Base-by-base conservation (phyloP, 768 basidiomycete genomes). In the Rubroboletus satanas region DNA sequence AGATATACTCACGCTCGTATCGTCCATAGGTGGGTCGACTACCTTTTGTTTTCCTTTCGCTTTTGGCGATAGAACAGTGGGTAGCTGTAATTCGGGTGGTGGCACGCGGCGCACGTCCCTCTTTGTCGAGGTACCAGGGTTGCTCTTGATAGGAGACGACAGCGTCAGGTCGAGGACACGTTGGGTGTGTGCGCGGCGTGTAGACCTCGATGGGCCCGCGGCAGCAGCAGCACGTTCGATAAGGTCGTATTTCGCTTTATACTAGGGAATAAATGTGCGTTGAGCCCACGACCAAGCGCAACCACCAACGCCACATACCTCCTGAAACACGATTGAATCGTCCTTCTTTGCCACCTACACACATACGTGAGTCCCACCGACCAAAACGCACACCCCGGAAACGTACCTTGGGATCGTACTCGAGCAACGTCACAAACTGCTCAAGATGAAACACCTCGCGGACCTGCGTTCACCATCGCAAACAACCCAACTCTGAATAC, bases 371-470 rank as follows among this genome's bases (percentile, higher is more conserved):
- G 56, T 26, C 35, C 48, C 54, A 23, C 26, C 43, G n/a, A 37
- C 26, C 23, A 32, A 32, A 44, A 44, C 9, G 18, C 8, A 38
- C 28, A 7, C 26, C 10, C 8, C 21, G 41, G 12, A 8, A 32
- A 29, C 82, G 36, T 57, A 89, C 88, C 70, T 75, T 69, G 9
- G 93, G 94, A 70, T 95, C 80, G 68, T 84, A 98, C 18, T 76
- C 78, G 35, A 93, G 72, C 75, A 96, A 77, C 26, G 81, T 84
- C 3, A 83, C 80, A 66, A 88, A 95, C 54, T 86, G 77, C 59
- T 94, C 87, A 71, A 96, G 78, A 66, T 98, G 94, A 70, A 95
- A 98, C 55, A 83, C 77, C 71, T 98, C 92, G 56, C 94, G 83
- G 45, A 96, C 78, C 87, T 93, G 57, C 39, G 21, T 41, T 14